Evolutionary conservation across 2,329 filamentous ascomycete species (phyloP).

Genomic region (Exophiala alcalophila): DNA sequence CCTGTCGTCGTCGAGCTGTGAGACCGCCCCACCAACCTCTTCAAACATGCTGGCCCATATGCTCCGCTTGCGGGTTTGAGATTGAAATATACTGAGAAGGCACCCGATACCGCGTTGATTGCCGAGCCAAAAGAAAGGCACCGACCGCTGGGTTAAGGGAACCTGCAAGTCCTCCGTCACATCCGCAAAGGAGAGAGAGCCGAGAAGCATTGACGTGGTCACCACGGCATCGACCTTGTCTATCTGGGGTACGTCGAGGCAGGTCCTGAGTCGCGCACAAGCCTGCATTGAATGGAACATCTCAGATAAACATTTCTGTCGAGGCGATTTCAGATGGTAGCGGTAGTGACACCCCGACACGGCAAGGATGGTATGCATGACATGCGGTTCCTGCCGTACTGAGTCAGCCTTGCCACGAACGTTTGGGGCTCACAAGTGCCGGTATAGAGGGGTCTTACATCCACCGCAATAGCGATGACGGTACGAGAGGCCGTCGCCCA

Average conservation of each 20-base stretch:
- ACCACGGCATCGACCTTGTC: conserved; percentile 8
- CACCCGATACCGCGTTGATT: conserved; percentile 8
- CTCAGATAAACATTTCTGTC: background rate
- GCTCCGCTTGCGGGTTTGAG: background rate
- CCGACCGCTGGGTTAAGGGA: background rate
- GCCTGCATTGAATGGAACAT: conserved; percentile 11
- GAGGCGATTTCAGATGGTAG: conserved; percentile 8
- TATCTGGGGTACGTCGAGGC: background rate
- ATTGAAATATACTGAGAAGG: conserved; percentile 2
- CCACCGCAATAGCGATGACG: conserved; percentile 2
- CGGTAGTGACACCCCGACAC: conserved; percentile 7
- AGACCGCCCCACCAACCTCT: background rate
- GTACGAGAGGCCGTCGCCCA: background rate
- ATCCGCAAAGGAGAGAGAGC: conserved; percentile 8
- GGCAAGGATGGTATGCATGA: conserved; percentile 11
- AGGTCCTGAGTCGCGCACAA: conserved; percentile 3
- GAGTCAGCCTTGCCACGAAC: background rate
- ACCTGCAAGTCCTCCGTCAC: conserved; percentile 1
- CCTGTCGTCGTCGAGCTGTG: conserved; percentile 4
- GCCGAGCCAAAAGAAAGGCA: conserved; percentile 13
- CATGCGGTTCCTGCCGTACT: conserved; percentile 7
- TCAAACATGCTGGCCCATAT: conserved; percentile 6
- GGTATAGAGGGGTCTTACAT: background rate
- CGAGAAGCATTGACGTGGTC: conserved; percentile 8
- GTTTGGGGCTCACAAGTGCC: too few species aligned